A percentile compares a stretch with the other conserved stretches of the same genome.
Evolutionary conservation across 345 rosid species (phyloP).

Genomic region (Noccaea bulbosa): DNA sequence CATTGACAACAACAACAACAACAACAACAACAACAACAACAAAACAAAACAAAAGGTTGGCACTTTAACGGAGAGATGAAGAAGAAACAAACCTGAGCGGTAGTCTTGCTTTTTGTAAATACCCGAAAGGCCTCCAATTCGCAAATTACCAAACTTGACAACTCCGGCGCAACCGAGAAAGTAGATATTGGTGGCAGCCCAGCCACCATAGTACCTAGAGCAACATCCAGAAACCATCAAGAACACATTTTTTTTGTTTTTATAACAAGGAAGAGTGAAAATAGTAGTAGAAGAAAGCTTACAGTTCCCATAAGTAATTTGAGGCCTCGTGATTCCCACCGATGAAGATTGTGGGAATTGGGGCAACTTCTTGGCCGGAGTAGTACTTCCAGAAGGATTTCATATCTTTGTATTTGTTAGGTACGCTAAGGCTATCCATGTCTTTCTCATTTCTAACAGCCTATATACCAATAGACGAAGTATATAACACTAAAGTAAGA

Average conservation of each 20-base stretch:
- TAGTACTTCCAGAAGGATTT: conserved; percentile 95
- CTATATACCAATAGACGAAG: conserved; percentile 36
- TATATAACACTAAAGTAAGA: neutral
- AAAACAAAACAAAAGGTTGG: neutral
- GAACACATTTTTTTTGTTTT: neutral
- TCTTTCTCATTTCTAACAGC: conserved; percentile 87
- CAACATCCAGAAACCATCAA: conserved; percentile 27
- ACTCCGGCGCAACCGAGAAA: conserved; percentile 87
- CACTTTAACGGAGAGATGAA: neutral
- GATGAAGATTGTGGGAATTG: conserved; percentile 89
- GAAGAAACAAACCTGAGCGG: conserved; percentile 53
- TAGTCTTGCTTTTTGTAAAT: conserved; percentile 71
- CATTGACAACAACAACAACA: conserved; percentile 15
- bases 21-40: conserved; percentile 21
- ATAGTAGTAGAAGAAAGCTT: conserved; percentile 31
- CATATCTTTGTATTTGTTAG: conserved; percentile 70
- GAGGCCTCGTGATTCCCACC: conserved; percentile 99
- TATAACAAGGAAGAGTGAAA: too few species aligned
- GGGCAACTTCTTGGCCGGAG: conserved; percentile 79
- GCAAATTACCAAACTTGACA: conserved; percentile 78
- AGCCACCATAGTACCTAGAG: conserved; percentile 90
- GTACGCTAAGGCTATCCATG: conserved; percentile 82
- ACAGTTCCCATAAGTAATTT: conserved; percentile 93
- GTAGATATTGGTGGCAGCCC: conserved; percentile 86
- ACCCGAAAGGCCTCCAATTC: conserved; percentile 93